A percentile compares a stretch with the other conserved stretches of the same genome.
These are phyloP conservation scores for Teunomyces pallodes DNA, from an alignment of 805 yeast genomes.

Conservation along the genomic window DNA sequence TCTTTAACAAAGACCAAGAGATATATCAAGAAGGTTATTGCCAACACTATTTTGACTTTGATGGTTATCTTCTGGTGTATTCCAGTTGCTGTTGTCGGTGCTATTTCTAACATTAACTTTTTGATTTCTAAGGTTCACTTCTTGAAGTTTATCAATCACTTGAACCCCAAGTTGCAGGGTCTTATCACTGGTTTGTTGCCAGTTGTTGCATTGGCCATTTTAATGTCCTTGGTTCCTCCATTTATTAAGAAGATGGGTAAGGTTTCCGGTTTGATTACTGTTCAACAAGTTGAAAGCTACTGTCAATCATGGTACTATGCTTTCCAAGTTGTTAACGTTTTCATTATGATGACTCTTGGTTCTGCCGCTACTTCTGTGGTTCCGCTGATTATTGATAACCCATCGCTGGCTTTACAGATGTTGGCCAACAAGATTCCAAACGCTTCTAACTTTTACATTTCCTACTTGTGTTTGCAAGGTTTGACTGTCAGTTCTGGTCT, in stretches of 20 bases:
- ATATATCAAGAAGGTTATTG: conserved; percentile 52
- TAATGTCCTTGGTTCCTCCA: conserved; percentile 29
- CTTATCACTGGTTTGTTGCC: conserved; percentile 28
- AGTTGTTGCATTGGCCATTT: conserved; percentile 24
- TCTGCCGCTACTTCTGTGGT: conserved; percentile 32
- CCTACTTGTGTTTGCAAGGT: conserved; percentile 25
- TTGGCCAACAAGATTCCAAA: conserved; percentile 22
- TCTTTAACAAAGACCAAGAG: conserved; percentile 58
- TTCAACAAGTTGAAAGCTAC: conserved; percentile 24
- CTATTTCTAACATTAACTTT: conserved; percentile 27
- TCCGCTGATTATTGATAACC: conserved; percentile 11
- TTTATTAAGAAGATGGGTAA: conserved; percentile 26
- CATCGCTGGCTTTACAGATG: conserved; percentile 15
- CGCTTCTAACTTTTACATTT: conserved; percentile 27
- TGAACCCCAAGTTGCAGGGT: conserved; percentile 23
- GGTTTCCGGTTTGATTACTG: conserved; percentile 22
- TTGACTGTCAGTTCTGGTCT: conserved; percentile 22
- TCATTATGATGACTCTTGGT: conserved; percentile 22
- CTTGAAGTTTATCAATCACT: conserved; percentile 22
- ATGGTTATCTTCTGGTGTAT: conserved; percentile 85
- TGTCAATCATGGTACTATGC: conserved; percentile 28
- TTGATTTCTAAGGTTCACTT: conserved; percentile 22
- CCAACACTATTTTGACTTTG: conserved; percentile 60
- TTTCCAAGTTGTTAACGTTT: conserved; percentile 29
- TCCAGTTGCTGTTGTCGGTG: conserved; percentile 32